Conservation (phyloP, 805 yeast genomes). For the Wickerhamomyces kurtzmanii region DNA sequence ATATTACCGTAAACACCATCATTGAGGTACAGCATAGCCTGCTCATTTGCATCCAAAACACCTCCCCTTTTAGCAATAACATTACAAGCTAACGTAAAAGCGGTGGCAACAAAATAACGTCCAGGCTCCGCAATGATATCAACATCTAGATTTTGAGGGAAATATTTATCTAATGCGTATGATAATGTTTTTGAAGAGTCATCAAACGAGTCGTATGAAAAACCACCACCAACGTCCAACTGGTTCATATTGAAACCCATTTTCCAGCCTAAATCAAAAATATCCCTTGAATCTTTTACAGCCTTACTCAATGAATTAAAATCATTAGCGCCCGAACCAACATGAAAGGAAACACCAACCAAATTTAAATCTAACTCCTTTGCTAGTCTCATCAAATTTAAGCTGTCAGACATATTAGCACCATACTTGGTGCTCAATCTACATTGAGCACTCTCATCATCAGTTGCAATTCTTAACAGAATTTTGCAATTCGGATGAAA, state of each 20-base stretch:
- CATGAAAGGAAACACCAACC: slow-evolving; percentile 88
- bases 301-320: slow-evolving; percentile 59
- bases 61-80: slow-evolving; percentile 74
- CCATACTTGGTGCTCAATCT: slow-evolving; percentile 86
- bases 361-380: slow-evolving; percentile 51
- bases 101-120: slow-evolving; percentile 74
- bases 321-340: slow-evolving; percentile 89
- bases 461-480: slow-evolving; percentile 77
- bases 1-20: slow-evolving; percentile 95
- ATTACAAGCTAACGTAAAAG: slow-evolving; percentile 76
- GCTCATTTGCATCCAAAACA: slow-evolving; percentile 21
- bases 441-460: slow-evolving; percentile 82
- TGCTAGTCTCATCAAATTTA: slow-evolving; percentile 50
- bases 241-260: slow-evolving; percentile 39
- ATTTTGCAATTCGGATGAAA: slow-evolving; percentile 63
- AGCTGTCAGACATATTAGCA: slow-evolving; percentile 48
- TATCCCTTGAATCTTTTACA: slow-evolving; percentile 52
- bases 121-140: slow-evolving; percentile 89
- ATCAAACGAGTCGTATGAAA: slow-evolving; percentile 52
- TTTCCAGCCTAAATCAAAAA: slow-evolving; percentile 50
- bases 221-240: slow-evolving; percentile 94
- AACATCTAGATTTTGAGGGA: slow-evolving; percentile 37
- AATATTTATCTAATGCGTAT: slow-evolving; percentile 42
- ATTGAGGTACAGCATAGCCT: slow-evolving; percentile 75
- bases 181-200: slow-evolving; percentile 50